These are phyloP conservation scores for Powellomyces hirtus DNA, from an alignment of 192 early-diverging fungal species.

Conservation along the genomic window DNA sequence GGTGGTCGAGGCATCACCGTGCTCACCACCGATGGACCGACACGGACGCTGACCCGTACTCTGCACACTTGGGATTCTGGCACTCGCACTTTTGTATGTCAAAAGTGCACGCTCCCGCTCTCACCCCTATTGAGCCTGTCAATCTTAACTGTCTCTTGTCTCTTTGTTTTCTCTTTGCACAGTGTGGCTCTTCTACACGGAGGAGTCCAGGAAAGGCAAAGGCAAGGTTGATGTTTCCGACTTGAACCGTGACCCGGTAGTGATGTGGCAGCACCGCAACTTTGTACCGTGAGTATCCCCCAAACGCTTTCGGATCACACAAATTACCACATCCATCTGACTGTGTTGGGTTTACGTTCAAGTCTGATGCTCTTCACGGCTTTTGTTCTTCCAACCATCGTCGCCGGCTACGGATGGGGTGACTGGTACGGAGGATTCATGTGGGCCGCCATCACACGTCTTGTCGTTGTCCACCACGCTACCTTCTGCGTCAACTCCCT, in stretches of 20 bases:
- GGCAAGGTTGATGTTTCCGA: constrained; percentile 46
- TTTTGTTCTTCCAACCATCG: constrained; percentile 76
- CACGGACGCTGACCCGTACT: constrained; percentile 55
- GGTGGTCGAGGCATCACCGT: constrained; percentile 52
- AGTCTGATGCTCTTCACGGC: constrained; percentile 67
- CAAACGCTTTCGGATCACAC: not conserved
- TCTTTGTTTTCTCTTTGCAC: not conserved
- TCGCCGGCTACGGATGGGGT: constrained; percentile 73
- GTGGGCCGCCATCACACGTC: constrained; percentile 45
- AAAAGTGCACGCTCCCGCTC: not conserved
- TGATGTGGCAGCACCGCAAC: constrained; percentile 47
- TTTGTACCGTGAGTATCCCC: constrained; percentile 24
- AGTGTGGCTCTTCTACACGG: constrained; percentile 48
- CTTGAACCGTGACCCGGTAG: constrained; percentile 45
- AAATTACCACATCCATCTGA: not conserved
- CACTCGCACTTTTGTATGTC: constrained; percentile 44
- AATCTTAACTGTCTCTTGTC: not conserved
- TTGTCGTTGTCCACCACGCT: constrained; percentile 54
- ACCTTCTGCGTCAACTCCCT: constrained; percentile 61
- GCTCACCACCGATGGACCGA: constrained; percentile 56
- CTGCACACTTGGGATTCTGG: constrained; percentile 46
- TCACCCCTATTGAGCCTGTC: not conserved
- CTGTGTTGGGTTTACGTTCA: not conserved
- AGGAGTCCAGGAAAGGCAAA: constrained; percentile 25
- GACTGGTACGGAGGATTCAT: constrained; percentile 58